Base-by-base conservation (phyloP, 1,284 basidiomycete species). In the Rhodotorula sp. region DNA sequence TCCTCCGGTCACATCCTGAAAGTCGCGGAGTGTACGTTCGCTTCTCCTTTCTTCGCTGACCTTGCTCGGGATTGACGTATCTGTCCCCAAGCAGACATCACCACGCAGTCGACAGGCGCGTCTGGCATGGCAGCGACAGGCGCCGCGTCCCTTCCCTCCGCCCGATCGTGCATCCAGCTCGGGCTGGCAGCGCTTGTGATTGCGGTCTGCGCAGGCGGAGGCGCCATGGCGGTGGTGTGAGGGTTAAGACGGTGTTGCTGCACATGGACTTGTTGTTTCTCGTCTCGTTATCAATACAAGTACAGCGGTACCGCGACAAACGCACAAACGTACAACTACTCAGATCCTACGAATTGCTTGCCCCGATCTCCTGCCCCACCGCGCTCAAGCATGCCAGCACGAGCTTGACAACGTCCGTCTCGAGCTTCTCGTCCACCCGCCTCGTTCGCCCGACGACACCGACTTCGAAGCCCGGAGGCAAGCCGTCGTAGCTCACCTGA, bases 291-390 rank as follows among this genome's bases (percentile, higher is more conserved):
- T n/a, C n/a, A 44, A 22, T 25, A 25, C 46, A 15, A 15, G 9
- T n/a, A n/a, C 50, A n/a, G 8, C 27, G n/a, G 17, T 2, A 13
- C 8, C 6, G 5, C n/a, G 25, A 51, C 50, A 48, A 22, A 48
- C 17, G 9, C n/a, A n/a, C n/a, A 9, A 48, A 48, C 46, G 22
- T 22, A 21, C 22, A 48, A 25, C 46, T 25, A 48, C 17, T 19
- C 21, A 13, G 13, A 2, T 22, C 9, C 53, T 29, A 54, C 5
- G 29, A 29, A 32, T 10, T 21, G 9, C 64, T 57, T 0, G 71
- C 64, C 0, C 71, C 74, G 39, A 75, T 66, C 59, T 70, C 74
- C 34, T 46, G 22, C 19, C 71, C 71, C 3, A 75, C 74, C 13
- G 17, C 19, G 0, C 25, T 27, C 37, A 75, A 41, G 27, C 64